Conservation (phyloP, 2,329 filamentous ascomycete species). For the Cryoendolithus antarcticus region DNA sequence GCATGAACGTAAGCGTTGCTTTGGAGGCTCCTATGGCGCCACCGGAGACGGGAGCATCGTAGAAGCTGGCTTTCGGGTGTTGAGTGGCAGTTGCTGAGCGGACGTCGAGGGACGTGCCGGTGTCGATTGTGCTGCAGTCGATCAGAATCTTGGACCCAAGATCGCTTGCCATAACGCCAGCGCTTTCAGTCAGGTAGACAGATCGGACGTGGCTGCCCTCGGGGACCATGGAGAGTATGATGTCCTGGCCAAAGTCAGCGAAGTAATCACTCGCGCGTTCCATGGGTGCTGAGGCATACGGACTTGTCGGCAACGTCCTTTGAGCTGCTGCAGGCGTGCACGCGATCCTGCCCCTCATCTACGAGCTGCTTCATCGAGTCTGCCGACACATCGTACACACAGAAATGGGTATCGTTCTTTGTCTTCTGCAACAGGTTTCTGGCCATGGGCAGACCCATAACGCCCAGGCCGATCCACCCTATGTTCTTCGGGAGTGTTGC, state of each 20-base stretch:
- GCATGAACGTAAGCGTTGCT: conserved; percentile 44
- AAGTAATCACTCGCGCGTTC: neutral
- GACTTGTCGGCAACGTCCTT: conserved; percentile 39
- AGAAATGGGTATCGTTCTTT: conserved; percentile 29
- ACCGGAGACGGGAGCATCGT: conserved; percentile 42
- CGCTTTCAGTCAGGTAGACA: conserved; percentile 36
- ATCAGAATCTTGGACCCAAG: conserved; percentile 36
- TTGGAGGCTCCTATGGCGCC: conserved; percentile 41
- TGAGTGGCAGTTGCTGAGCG: conserved; percentile 26
- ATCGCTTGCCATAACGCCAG: conserved; percentile 31
- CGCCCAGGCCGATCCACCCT: conserved; percentile 44
- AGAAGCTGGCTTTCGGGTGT: conserved; percentile 35
- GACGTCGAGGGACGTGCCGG: conserved; percentile 36
- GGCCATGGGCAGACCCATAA: conserved; percentile 44
- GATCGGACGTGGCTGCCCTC: conserved; percentile 39
- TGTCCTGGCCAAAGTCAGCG: conserved; percentile 24
- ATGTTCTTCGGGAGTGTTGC: conserved; percentile 19
- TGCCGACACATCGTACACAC: conserved; percentile 38
- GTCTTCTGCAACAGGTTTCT: conserved; percentile 38
- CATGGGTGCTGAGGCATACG: conserved; percentile 23
- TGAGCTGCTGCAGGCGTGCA: conserved; percentile 30
- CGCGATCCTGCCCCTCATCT: conserved; percentile 26
- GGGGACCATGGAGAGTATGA: conserved; percentile 42
- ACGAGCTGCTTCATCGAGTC: conserved; percentile 32
- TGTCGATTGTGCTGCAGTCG: conserved; percentile 46